These are phyloP conservation scores for Tetratostichococcus sp. DNA, from an alignment of 139 green algal species.

Conservation along the genomic window DNA sequence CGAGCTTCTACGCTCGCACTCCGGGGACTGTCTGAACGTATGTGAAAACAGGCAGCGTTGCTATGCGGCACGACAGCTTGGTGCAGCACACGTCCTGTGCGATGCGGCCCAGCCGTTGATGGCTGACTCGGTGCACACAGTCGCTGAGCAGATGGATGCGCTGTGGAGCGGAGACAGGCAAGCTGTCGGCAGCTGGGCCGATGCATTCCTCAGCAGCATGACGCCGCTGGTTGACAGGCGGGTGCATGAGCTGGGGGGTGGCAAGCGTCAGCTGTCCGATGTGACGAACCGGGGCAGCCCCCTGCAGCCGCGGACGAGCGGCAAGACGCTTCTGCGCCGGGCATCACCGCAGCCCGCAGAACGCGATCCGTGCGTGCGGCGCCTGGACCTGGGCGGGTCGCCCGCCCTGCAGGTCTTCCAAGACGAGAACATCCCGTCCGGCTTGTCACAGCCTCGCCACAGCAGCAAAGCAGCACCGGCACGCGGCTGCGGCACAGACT, in stretches of 20 bases:
- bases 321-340: neutral
- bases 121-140: neutral
- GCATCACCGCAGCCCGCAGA: neutral
- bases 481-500: too few species aligned
- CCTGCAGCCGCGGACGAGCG: neutral
- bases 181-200: neutral
- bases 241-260: neutral
- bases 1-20: too few species aligned
- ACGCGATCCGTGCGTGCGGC: neutral
- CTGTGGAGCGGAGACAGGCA: too few species aligned
- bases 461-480: too few species aligned
- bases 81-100: too few species aligned
- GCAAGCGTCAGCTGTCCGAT: neutral
- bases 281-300: too few species aligned
- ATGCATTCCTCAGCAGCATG: neutral
- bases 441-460: neutral
- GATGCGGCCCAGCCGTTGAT: neutral
- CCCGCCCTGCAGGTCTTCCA: neutral
- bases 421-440: neutral
- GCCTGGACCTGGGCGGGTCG: neutral
- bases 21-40: too few species aligned
- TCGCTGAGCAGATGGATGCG: neutral
- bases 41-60: too few species aligned
- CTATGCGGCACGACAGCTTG: too few species aligned
- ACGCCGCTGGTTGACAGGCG: neutral